Percentiles rank a stretch among this genome's conserved stretches.
These are phyloP conservation scores for Coniophora puteana DNA, from an alignment of 1,284 basidiomycete genomes.

Conservation along the genomic window DNA sequence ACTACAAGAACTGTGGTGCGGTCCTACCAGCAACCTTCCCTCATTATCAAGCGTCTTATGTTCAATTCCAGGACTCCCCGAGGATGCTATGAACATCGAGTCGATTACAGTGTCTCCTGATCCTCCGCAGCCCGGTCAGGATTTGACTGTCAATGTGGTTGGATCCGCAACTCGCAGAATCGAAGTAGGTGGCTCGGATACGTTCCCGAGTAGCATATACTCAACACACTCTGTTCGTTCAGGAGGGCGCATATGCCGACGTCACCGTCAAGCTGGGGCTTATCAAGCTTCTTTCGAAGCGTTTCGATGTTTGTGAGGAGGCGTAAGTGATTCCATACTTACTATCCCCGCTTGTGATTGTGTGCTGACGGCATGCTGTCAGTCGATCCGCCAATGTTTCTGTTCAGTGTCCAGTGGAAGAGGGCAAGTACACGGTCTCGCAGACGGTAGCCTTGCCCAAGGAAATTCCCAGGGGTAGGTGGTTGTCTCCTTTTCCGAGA, in stretches of 20 bases:
- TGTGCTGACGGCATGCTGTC: conserved; percentile 10
- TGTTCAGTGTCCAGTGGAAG: conserved; percentile 77
- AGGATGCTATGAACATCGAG: conserved; percentile 54
- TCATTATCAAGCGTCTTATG: not conserved
- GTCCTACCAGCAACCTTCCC: conserved; percentile 22
- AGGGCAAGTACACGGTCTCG: conserved; percentile 64
- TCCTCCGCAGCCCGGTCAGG: conserved; percentile 78
- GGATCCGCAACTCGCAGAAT: conserved; percentile 59
- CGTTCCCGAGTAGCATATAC: not conserved
- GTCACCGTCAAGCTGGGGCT: conserved; percentile 87
- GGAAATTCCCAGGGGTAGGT: conserved; percentile 84
- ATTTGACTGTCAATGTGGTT: conserved; percentile 77
- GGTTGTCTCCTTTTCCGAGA: conserved; percentile 1
- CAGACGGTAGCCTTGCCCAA: conserved; percentile 84
- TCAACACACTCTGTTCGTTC: conserved; percentile 4
- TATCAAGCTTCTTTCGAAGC: conserved; percentile 79
- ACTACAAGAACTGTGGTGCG: conserved; percentile 58
- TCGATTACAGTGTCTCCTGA: conserved; percentile 73
- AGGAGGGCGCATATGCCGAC: conserved; percentile 91
- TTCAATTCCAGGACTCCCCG: conserved; percentile 38
- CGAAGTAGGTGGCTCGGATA: conserved; percentile 49
- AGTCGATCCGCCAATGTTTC: conserved; percentile 67
- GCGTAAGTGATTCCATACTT: conserved; percentile 60
- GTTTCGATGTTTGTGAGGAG: conserved; percentile 88
- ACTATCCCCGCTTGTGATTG: conserved; percentile 2